phyloP scores from a whole-genome alignment of 805 yeast species.

The Pichia gijzeniarum region DNA sequence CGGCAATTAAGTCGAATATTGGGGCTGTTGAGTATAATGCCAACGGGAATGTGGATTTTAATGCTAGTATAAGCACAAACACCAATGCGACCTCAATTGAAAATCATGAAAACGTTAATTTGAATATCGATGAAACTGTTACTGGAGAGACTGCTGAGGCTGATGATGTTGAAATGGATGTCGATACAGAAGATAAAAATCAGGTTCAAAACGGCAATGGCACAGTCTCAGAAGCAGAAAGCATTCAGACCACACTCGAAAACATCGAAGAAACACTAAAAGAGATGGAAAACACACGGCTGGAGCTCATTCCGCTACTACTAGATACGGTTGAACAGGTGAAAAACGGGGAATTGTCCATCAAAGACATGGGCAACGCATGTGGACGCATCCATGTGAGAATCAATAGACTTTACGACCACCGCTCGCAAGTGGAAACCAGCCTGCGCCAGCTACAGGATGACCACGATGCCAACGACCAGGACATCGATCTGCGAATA shows the following conservation, averaged over 20 bases:
- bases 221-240: neutral
- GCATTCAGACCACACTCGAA: no score
- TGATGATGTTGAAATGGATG: neutral
- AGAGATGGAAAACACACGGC: constrained; percentile 25
- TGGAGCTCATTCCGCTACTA: constrained; percentile 35
- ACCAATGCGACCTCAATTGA: neutral
- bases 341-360: constrained; percentile 34
- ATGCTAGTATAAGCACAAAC: neutral
- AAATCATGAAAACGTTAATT: no score
- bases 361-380: constrained; percentile 38
- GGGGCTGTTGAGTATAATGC: no score
- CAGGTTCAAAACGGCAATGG: neutral
- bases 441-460: constrained; percentile 26
- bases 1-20: no score
- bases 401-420: constrained; percentile 33
- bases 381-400: constrained; percentile 42
- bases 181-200: neutral
- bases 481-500: neutral
- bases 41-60: neutral
- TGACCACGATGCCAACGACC: constrained; percentile 20
- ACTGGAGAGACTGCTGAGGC: neutral
- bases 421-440: constrained; percentile 33
- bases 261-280: neutral
- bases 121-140: neutral
- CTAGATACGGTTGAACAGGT: constrained; percentile 36